Conservation (phyloP, 2,329 filamentous ascomycete species). For the Ophiostoma sp. region DNA sequence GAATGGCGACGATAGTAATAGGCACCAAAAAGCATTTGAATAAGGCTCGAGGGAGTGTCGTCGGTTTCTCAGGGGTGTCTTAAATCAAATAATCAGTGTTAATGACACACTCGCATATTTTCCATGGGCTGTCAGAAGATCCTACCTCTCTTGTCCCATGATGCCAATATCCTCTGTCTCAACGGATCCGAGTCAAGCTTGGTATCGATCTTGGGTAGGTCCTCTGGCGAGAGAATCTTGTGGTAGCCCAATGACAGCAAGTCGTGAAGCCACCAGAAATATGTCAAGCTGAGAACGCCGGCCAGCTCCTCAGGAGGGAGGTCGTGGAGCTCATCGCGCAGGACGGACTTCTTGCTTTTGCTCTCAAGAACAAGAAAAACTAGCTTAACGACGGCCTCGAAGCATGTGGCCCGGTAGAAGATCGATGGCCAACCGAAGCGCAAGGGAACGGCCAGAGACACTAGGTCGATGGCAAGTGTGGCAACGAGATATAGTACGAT, state of each 20-base stretch:
- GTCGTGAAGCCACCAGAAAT: constrained; percentile 40
- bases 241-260: constrained; percentile 37
- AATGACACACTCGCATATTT: too few relatives aligned
- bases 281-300: constrained; percentile 33
- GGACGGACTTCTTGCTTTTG: constrained; percentile 28
- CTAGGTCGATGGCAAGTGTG: background rate
- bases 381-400: background rate
- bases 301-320: constrained; percentile 36
- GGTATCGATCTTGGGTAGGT: constrained; percentile 35
- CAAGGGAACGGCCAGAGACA: constrained; percentile 15
- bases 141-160: constrained; percentile 37
- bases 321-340: constrained; percentile 24
- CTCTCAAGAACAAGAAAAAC: constrained; percentile 28
- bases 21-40: constrained; percentile 35
- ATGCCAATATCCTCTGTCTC: constrained; percentile 31
- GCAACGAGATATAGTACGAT: constrained; percentile 22
- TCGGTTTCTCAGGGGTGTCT: constrained; percentile 33
- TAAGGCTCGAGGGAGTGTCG: constrained; percentile 37
- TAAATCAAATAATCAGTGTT: background rate
- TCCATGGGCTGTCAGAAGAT: background rate
- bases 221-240: constrained; percentile 31
- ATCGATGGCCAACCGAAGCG: constrained; percentile 36
- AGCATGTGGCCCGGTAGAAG: background rate
- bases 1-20: constrained; percentile 38
- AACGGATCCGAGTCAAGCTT: constrained; percentile 32